Base-by-base conservation (phyloP, 805 yeast genomes). In the Phaffomyces antillensis region DNA sequence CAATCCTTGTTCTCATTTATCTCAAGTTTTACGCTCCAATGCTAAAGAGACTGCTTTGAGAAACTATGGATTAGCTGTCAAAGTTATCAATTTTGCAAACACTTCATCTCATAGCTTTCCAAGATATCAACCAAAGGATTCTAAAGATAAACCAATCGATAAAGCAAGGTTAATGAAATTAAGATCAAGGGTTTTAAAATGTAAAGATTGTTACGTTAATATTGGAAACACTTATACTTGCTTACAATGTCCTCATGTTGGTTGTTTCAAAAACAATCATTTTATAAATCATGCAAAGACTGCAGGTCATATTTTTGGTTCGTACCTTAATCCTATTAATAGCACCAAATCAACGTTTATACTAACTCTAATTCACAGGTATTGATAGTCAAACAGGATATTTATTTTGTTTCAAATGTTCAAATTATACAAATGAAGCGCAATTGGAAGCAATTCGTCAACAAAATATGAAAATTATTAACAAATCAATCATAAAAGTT, bases 381-480 rank as follows among this genome's bases (percentile, higher is more conserved):
- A 81, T 87, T 34, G 89, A 84, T 61, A 70, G 88, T 3, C 67
- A 69, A 17, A 73, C 78, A 41, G 90, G 90, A 2, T 71, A 81
- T 39, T 62, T 90, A 37, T 83, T 77, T 57, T 91, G 98, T 62
- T 84, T 85, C 62, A 77, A 73, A 60, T 91, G 98, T 64, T 75
- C 76, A 15, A 81, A 82, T 53, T 83, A 82, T 56, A 77, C 86
- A 24, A 75, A 81, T 48, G 84, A 84, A 53, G 71, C 75, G 3
- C 65, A 66, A 39, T 62, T 85, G 34, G 86, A 83, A 48, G 59
- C 60, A n/a, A 69, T 75, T 28, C 65, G 89, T 36, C 50, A 42
- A 31, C 41, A 41, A 16, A 41, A 32, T 36, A 11, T 44, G 23
- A 37, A 34, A 34, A 5, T 39, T 7, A 11, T 13, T 5, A 28